Conservation (phyloP, 2,329 filamentous ascomycete genomes). For the Xylaria digitata region DNA sequence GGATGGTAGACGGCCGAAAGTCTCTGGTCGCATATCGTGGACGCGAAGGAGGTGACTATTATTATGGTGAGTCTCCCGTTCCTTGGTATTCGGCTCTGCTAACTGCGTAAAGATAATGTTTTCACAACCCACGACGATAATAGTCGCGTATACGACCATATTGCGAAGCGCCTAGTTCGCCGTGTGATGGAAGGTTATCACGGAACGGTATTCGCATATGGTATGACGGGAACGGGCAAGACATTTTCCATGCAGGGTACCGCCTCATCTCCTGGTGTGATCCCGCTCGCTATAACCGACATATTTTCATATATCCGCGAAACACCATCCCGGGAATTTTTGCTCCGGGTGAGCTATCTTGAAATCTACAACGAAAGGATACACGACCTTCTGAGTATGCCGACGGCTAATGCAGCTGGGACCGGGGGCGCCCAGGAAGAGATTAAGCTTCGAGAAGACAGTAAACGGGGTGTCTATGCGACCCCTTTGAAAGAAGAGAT, state of each 20-base stretch:
- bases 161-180: conserved; percentile 91
- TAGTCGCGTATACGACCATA: conserved; percentile 91
- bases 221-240: conserved; percentile 98
- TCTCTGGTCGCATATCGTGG: conserved; percentile 86
- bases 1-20: conserved; percentile 88
- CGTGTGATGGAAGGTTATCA: conserved; percentile 99
- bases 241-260: conserved; percentile 99
- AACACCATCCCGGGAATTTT: conserved; percentile 91
- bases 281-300: conserved; percentile 95
- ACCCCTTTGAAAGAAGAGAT: conserved; percentile 98
- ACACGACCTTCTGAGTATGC: conserved; percentile 87
- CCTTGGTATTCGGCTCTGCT: conserved; percentile 27
- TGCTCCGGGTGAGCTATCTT: conserved; percentile 95
- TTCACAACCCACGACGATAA: conserved; percentile 96
- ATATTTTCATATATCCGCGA: conserved; percentile 99
- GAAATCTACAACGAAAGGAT: conserved; percentile 99
- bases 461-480: conserved; percentile 95
- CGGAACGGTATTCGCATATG: conserved; percentile 97
- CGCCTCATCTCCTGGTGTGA: conserved; percentile 93
- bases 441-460: conserved; percentile 96
- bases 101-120: conserved; percentile 79
- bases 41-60: conserved; percentile 91
- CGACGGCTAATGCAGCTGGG: conserved; percentile 67
- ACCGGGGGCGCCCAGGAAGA: conserved; percentile 77
- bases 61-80: conserved; percentile 75